Evolutionary conservation across 441 rosid genomes (phyloP), one percentile per base, ranked within the genome.

Genomic region (Jatropha multifida): DNA sequence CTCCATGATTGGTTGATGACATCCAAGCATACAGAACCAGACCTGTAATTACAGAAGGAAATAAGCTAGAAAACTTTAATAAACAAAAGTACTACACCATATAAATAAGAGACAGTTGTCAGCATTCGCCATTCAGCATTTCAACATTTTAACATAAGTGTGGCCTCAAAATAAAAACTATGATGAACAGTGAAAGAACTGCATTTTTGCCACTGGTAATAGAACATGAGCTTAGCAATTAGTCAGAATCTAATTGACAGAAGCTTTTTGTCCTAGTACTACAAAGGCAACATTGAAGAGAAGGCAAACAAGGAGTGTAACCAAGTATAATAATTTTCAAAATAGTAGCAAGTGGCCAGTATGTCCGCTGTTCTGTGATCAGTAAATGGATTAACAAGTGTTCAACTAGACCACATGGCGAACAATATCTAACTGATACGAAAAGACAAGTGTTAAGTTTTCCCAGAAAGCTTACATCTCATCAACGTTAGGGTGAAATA

Each of bases 1-100:
- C 88, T 87, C 90, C 90, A 87, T 68, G 88, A 85, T 78, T 85
- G 87, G 79, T 85, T 87, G 83, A 87, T 87, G 65, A 83, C 90
- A 77, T 87, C 88, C 84, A 87, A 81, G 85, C 88, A 87, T 40
- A 87, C 87, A 76, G 87, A 87, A 68, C 90, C 90, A 12, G 90
- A 87, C 83, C 88, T 87, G 83, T 75, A 79, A 71, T 74, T 66
- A 78, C 27, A 59, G 13, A 54, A 75, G 65, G 18, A 65, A 71
- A 48, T 49, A 72, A 37, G 51, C 14, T 38, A 41, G 18, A 37
- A 55, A 55, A 40, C 37, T 32, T 32, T 10, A 65, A 42, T 17
- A 44, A 44, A 12, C 37, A 15, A 12, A 64, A 73, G 18, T 7
- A 4, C 68, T 73, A 63, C 37, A 64, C 68, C 26, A 62, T 20